Conservation (phyloP, 2,329 filamentous ascomycete genomes). For the Clonostachys rhizophaga region DNA sequence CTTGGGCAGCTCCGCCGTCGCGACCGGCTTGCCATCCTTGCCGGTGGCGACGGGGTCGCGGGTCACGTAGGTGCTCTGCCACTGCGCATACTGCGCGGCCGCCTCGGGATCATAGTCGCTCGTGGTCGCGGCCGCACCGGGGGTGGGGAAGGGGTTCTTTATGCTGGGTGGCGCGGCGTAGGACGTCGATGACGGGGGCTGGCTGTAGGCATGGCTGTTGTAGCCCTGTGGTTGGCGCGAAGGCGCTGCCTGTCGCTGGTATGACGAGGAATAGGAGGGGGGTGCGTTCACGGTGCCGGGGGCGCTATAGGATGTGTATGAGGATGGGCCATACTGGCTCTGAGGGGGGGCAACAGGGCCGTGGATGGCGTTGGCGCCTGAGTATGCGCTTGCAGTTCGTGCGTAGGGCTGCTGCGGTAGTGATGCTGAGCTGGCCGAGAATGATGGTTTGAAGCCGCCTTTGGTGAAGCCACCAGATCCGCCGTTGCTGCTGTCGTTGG, state of each 20-base stretch:
- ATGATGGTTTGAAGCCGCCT: slow-evolving; percentile 42
- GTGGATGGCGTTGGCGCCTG: slow-evolving; percentile 12
- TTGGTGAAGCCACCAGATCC: slow-evolving; percentile 2
- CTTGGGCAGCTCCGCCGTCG: slow-evolving; percentile 19
- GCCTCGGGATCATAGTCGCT: slow-evolving; percentile 67
- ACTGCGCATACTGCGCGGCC: slow-evolving; percentile 89
- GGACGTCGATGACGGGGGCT: slow-evolving; percentile 29
- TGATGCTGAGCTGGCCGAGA: slow-evolving; percentile 30
- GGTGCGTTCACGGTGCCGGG: slow-evolving; percentile 4
- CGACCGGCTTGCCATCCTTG: slow-evolving; percentile 10
- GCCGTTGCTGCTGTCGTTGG: slow-evolving; percentile 15
- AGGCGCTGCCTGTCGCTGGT: neutral
- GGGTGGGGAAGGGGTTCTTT: slow-evolving; percentile 74
- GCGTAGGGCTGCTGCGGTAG: slow-evolving; percentile 2
- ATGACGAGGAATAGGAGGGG: slow-evolving; percentile 15
- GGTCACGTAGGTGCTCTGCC: slow-evolving; percentile 82
- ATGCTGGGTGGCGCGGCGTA: slow-evolving; percentile 58
- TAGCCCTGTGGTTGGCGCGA: slow-evolving; percentile 16
- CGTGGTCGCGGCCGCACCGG: slow-evolving; percentile 26
- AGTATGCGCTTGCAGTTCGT: neutral
- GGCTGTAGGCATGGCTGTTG: slow-evolving; percentile 28
- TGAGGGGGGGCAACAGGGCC: slow-evolving; percentile 24
- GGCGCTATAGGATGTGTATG: slow-evolving; percentile 11
- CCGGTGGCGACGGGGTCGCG: slow-evolving; percentile 45
- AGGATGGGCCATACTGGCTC: slow-evolving; percentile 34